Conservation (phyloP, 208 protist species). For the Trypanosoma grayi region DNA sequence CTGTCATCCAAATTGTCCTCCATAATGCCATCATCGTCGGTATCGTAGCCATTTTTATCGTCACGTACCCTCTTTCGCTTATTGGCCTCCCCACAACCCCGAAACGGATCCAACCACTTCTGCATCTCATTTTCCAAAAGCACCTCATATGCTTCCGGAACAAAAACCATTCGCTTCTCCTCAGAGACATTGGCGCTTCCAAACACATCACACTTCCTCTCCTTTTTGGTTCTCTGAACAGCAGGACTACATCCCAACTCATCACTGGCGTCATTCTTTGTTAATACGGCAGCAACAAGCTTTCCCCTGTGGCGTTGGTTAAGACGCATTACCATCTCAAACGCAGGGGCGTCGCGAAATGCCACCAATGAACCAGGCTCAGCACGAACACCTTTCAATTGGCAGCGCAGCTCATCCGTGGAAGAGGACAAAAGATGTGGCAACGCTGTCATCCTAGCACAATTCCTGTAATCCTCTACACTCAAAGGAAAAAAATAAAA, state of each 20-base stretch:
- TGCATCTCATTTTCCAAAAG: slow-evolving; percentile 37
- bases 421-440: slow-evolving; percentile 5
- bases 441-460: too few relatives aligned
- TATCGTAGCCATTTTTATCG: slow-evolving; percentile 9
- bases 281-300: slow-evolving; percentile 19
- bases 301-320: slow-evolving; percentile 29
- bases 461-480: too few relatives aligned
- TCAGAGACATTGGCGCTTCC: background rate
- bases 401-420: slow-evolving; percentile 4
- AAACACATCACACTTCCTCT: background rate
- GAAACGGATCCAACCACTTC: slow-evolving; percentile 40
- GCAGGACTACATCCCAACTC: background rate
- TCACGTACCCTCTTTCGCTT: background rate
- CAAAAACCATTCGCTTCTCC: slow-evolving; percentile 25
- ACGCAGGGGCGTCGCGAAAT: slow-evolving; percentile 36
- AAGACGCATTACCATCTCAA: slow-evolving; percentile 50
- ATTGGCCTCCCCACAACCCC: slow-evolving; percentile 2
- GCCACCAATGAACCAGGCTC: slow-evolving; percentile 32
- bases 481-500: slow-evolving; percentile 10
- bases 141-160: slow-evolving; percentile 19
- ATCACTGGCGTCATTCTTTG: background rate
- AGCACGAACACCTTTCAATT: slow-evolving; percentile 27
- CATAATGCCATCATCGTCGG: slow-evolving; percentile 16
- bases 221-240: background rate
- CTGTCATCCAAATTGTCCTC: slow-evolving; percentile 17